Evolutionary conservation across 2,329 filamentous ascomycete species (phyloP), one percentile per base, ranked within the genome.

Genomic region (Pleoardoris graminearum): DNA sequence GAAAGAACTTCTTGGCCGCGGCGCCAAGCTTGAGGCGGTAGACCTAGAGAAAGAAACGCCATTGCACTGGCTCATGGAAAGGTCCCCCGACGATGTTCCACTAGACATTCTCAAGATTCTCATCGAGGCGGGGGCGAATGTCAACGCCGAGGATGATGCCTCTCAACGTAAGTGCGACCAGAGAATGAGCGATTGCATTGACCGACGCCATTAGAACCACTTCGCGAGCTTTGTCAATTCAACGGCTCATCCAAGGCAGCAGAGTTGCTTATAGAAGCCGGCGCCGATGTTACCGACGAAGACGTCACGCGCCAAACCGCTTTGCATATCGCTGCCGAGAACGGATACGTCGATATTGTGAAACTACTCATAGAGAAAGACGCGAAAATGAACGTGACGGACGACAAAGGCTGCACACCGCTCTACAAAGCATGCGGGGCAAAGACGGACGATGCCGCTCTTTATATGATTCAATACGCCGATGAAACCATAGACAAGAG

Each of bases 351-450:
- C 23, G 38, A 41, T 3, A 16, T 41, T 14, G 38, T 41, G 21
- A 41, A 14, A 27, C 14, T 43, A 19, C 39, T 43, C 5, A 43
- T 43, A n/a, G 38, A 41, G 16, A 43, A 43, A 19, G n/a, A 25
- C 16, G 39, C 39, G 30, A 30, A 43, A 5, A 43, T 43, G 25
- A n/a, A 29, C 16, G 39, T 16, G 12, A 21, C n/a, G n/a, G 39
- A 43, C n/a, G 39, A 43, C 8, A 43, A 27, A 19, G 39, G 39
- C 10, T 43, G 39, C 10, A 43, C 39, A 11, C 39, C 39, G 11
- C 25, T 43, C 12, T 43, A 43, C 23, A 43, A 32, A 30, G 39
- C 39, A 29, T 43, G 39, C 25, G 39, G 39, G 14, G 39, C 39
- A 19, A 43, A 30, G 25, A 11, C n/a, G 16, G 39, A 43, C n/a